phyloP scores from a whole-genome alignment of 2,329 filamentous ascomycete species.

The Colletotrichum orbiculare region DNA sequence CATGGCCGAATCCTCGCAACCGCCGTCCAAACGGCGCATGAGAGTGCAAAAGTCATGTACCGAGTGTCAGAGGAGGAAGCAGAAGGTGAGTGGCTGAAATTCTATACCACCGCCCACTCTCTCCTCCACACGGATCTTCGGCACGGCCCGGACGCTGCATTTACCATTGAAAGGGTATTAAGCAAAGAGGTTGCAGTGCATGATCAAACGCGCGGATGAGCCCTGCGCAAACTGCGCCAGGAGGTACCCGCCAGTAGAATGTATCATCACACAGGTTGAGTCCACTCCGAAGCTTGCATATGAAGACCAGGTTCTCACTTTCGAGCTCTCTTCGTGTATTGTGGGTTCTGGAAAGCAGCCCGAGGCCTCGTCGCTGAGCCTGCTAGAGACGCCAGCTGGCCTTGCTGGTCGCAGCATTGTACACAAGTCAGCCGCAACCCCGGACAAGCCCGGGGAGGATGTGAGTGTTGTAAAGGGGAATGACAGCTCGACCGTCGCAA shows the following conservation, averaged over 20 bases:
- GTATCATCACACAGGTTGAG: conserved; percentile 26
- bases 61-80: conserved; percentile 37
- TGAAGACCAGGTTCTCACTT: conserved; percentile 32
- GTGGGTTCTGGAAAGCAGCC: conserved; percentile 11
- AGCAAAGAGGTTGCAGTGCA: conserved; percentile 29
- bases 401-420: not conserved
- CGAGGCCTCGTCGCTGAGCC: not conserved
- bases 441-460: not conserved
- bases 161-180: not conserved
- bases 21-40: conserved; percentile 26
- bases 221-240: conserved; percentile 37
- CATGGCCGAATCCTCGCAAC: conserved; percentile 29
- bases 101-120: not conserved
- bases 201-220: conserved; percentile 24
- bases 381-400: not conserved
- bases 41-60: conserved; percentile 38
- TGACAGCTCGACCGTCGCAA: not conserved
- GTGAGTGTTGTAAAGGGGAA: not conserved
- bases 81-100: conserved; percentile 32
- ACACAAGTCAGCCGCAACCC: not conserved
- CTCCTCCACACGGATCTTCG: not conserved
- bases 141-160: not conserved
- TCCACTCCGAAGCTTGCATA: conserved; percentile 20
- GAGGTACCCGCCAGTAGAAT: conserved; percentile 37
- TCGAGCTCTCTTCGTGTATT: conserved; percentile 24